A percentile compares a stretch with the other conserved stretches of the same genome.
Conservation (phyloP, 805 yeast genomes). For the Pichia ethanolica region DNA sequence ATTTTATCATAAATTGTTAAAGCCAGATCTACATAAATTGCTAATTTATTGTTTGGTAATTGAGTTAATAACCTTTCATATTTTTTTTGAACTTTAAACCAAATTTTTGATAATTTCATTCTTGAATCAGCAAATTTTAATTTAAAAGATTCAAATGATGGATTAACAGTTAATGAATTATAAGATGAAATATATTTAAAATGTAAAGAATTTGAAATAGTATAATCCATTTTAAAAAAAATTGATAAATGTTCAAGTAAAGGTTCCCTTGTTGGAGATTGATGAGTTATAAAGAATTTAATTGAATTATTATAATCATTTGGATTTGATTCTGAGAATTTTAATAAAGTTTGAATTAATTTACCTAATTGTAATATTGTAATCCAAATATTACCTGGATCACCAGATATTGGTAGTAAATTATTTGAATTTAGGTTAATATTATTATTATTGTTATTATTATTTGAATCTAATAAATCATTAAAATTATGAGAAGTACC, state of each 20-base stretch:
- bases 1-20: constrained; percentile 55
- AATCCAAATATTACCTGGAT: constrained; percentile 68
- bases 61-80: constrained; percentile 36
- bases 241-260: constrained; percentile 61
- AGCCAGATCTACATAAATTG: constrained; percentile 45
- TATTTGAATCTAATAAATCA: constrained; percentile 9
- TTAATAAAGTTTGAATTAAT: constrained; percentile 41
- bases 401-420: constrained; percentile 43
- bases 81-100: constrained; percentile 52
- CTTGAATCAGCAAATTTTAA: constrained; percentile 56
- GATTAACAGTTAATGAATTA: constrained; percentile 58
- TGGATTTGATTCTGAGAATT: constrained; percentile 29
- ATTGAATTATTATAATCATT: constrained; percentile 34
- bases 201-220: constrained; percentile 66
- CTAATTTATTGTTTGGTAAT: constrained; percentile 35
- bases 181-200: constrained; percentile 63
- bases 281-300: constrained; percentile 58
- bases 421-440: too few relatives aligned
- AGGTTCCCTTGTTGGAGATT: constrained; percentile 66
- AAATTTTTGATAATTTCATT: constrained; percentile 52
- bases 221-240: constrained; percentile 60
- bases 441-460: too few relatives aligned
- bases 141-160: constrained; percentile 57
- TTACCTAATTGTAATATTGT: constrained; percentile 66
- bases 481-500: constrained; percentile 38